A percentile compares a stretch with the other conserved stretches of the same genome.
These are phyloP conservation scores for Irpex lacteus DNA, from an alignment of 1,284 basidiomycete species.

Conservation along the genomic window DNA sequence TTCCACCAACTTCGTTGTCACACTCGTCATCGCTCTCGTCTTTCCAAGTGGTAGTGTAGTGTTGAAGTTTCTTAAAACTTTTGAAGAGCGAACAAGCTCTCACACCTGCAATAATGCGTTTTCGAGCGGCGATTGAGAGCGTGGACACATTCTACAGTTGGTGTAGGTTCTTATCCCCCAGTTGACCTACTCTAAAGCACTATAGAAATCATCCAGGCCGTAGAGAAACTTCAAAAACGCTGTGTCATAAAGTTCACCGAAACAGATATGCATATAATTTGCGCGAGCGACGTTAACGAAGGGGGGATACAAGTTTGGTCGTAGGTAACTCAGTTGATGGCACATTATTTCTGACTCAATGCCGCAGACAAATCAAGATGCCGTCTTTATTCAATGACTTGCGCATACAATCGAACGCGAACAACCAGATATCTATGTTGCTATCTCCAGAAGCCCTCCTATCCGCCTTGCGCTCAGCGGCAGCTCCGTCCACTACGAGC, in stretches of 20 bases:
- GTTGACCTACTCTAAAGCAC: not conserved
- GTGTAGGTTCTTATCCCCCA: conserved; percentile 39
- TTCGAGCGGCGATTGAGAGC: conserved; percentile 61
- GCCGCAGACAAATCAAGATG: conserved; percentile 54
- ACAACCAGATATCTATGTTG: conserved; percentile 79
- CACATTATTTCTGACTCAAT: not conserved
- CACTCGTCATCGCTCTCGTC: too few relatives aligned
- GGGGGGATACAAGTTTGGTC: conserved; percentile 93
- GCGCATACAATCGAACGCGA: conserved; percentile 84
- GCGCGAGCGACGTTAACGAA: conserved; percentile 74
- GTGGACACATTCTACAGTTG: conserved; percentile 58
- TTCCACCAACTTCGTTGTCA: too few relatives aligned
- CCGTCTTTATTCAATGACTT: conserved; percentile 79
- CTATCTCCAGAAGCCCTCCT: conserved; percentile 74
- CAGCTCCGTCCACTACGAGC: conserved; percentile 18
- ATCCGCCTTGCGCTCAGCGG: conserved; percentile 68
- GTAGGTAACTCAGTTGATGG: conserved; percentile 45
- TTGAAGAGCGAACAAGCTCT: not conserved
- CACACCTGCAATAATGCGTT: conserved; percentile 46
- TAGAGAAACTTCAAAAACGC: conserved; percentile 82
- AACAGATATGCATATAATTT: conserved; percentile 79
- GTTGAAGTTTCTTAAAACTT: not conserved
- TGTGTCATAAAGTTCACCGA: conserved; percentile 82
- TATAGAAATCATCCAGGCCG: conserved; percentile 68
- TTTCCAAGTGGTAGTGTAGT: too few relatives aligned